These are phyloP conservation scores for Nevesoporus exiguus DNA, from an alignment of 768 basidiomycete genomes.

Conservation along the genomic window DNA sequence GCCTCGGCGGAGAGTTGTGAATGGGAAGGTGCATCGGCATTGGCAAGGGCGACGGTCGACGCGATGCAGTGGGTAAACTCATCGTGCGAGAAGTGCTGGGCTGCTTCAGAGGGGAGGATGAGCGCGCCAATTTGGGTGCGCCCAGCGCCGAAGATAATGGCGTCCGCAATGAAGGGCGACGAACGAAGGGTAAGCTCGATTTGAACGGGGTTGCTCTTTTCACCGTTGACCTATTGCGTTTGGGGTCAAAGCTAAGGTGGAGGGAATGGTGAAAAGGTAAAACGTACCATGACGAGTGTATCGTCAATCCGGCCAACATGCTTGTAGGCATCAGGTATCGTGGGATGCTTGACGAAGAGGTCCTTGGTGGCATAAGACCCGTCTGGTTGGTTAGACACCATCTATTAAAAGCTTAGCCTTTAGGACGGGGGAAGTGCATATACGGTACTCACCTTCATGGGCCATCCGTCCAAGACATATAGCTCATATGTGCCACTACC, in stretches of 20 bases:
- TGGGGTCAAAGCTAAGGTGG: background rate
- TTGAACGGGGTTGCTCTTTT: slow-evolving; percentile 50
- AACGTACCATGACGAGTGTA: slow-evolving; percentile 41
- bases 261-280: background rate
- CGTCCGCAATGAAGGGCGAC: slow-evolving; percentile 44
- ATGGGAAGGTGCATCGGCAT: slow-evolving; percentile 16
- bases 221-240: background rate
- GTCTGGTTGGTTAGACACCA: slow-evolving; percentile 44
- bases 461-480: slow-evolving; percentile 50
- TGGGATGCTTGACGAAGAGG: slow-evolving; percentile 42
- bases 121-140: slow-evolving; percentile 48
- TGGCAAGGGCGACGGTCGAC: slow-evolving; percentile 46
- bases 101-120: slow-evolving; percentile 46
- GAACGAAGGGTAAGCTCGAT: slow-evolving; percentile 52
- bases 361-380: slow-evolving; percentile 56
- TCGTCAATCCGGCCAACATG: slow-evolving; percentile 50
- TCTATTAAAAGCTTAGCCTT: slow-evolving; percentile 10
- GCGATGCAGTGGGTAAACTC: slow-evolving; percentile 34
- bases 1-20: slow-evolving; percentile 50
- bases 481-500: slow-evolving; percentile 45
- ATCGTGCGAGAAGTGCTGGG: slow-evolving; percentile 22
- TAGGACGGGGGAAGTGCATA: background rate
- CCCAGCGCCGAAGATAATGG: slow-evolving; percentile 51
- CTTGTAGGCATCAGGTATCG: slow-evolving; percentile 39
- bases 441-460: slow-evolving; percentile 39